phyloP scores from a whole-genome alignment of 371 early-diverging fungal species.

The Mucor plumbeus region DNA sequence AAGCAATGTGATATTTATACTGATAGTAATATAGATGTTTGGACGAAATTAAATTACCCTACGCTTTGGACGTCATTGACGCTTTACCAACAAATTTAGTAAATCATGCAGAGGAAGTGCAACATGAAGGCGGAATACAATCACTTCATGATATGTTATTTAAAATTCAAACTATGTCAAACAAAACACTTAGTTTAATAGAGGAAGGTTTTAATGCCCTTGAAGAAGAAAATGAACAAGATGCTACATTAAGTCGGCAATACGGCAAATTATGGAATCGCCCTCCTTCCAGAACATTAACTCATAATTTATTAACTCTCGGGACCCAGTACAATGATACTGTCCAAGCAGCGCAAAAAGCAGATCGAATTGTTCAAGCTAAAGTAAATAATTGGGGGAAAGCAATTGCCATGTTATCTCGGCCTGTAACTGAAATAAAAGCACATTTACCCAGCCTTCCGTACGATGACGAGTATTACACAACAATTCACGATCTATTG shows the following conservation, averaged over 20 bases:
- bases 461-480: conserved; percentile 21
- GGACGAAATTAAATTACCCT: conserved; percentile 31
- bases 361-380: conserved; percentile 66
- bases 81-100: conserved; percentile 70
- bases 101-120: conserved; percentile 74
- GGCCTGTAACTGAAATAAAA: conserved; percentile 32
- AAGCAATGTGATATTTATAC: background rate
- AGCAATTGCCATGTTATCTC: conserved; percentile 65
- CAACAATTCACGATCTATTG: conserved; percentile 18
- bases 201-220: conserved; percentile 72
- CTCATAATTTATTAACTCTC: conserved; percentile 62
- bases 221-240: conserved; percentile 76
- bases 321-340: conserved; percentile 66
- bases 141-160: conserved; percentile 68
- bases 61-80: conserved; percentile 49
- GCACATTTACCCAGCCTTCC: conserved; percentile 25
- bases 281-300: conserved; percentile 64
- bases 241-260: conserved; percentile 63
- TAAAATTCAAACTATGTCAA: conserved; percentile 60
- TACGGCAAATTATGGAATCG: conserved; percentile 64
- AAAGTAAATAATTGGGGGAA: conserved; percentile 70
- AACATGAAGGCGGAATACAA: conserved; percentile 71
- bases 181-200: conserved; percentile 55
- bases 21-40: conserved; percentile 24
- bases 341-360: conserved; percentile 69